A percentile compares a stretch with the other conserved stretches of the same genome.
Evolutionary conservation across 2,329 filamentous ascomycete genomes (phyloP).

Genomic region (Hymenotorrendiella dingleyae): DNA sequence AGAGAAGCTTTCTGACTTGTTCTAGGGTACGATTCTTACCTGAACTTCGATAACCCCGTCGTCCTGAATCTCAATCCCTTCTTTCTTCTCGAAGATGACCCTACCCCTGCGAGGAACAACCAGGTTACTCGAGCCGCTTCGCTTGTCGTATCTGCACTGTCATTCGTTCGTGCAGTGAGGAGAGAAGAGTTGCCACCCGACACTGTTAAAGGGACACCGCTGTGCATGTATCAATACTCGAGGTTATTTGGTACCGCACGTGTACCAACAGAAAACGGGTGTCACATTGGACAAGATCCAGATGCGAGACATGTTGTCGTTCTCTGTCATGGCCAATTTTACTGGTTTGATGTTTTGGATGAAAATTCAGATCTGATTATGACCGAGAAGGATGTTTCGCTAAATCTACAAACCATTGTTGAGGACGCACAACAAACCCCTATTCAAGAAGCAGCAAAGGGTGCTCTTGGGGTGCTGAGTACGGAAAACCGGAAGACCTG

Average conservation of each 20-base stretch:
- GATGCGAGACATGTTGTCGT: constrained; percentile 91
- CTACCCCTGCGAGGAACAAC: constrained; percentile 91
- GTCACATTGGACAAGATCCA: constrained; percentile 91
- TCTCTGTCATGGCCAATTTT: constrained; percentile 90
- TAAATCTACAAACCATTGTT: constrained; percentile 88
- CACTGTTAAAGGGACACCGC: constrained; percentile 71
- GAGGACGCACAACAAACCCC: constrained; percentile 86
- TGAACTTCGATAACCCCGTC: constrained; percentile 96
- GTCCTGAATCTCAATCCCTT: constrained; percentile 97
- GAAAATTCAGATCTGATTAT: constrained; percentile 94
- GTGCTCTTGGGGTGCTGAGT: constrained; percentile 85
- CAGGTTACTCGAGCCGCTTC: constrained; percentile 94
- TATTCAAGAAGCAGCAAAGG: constrained; percentile 92
- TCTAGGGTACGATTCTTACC: constrained; percentile 93
- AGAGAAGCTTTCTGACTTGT: constrained; percentile 5
- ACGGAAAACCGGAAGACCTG: constrained; percentile 96
- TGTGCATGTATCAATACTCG: constrained; percentile 99
- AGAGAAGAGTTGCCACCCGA: constrained; percentile 91
- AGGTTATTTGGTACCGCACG: constrained; percentile 90
- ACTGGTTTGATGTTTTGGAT: constrained; percentile 98
- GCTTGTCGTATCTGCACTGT: constrained; percentile 79
- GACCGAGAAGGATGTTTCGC: constrained; percentile 86
- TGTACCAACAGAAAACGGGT: constrained; percentile 89
- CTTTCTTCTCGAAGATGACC: constrained; percentile 94
- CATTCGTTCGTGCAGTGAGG: constrained; percentile 87